Conservation (phyloP, 2,329 filamentous ascomycete species). For the Leptographium lundbergii region DNA sequence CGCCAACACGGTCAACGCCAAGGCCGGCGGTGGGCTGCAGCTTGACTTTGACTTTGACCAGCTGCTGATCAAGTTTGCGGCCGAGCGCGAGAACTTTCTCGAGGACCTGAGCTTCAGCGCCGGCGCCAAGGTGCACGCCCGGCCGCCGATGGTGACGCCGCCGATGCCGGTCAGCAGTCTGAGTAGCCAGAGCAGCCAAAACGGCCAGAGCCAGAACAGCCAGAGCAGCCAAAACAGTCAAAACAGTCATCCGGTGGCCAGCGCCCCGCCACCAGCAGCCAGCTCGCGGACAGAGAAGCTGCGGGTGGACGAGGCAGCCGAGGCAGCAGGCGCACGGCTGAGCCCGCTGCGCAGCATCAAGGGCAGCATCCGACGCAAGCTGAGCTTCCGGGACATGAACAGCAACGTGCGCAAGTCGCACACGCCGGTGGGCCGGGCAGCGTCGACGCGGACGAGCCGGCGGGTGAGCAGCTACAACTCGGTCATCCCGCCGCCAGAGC, state of each 20-base stretch:
- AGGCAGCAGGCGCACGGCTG: conserved; percentile 32
- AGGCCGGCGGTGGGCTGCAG: conserved; percentile 20
- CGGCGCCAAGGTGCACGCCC: conserved; percentile 59
- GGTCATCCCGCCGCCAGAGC: conserved; percentile 87
- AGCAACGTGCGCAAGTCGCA: conserved; percentile 30
- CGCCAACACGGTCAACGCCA: background rate
- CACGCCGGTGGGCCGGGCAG: conserved; percentile 19
- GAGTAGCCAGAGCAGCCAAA: too few species aligned
- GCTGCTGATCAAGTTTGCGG: conserved; percentile 85
- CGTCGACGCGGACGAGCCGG: conserved; percentile 64
- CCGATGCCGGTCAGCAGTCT: too few species aligned
- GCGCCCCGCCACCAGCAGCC: too few species aligned
- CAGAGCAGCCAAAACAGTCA: too few species aligned
- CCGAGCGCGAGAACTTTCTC: conserved; percentile 86
- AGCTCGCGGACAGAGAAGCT: conserved; percentile 74
- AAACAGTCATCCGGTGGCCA: too few species aligned
- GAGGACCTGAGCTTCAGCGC: conserved; percentile 85
- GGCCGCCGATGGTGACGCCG: conserved; percentile 49
- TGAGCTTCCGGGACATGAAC: conserved; percentile 91
- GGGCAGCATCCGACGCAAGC: conserved; percentile 83
- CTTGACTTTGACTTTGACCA: conserved; percentile 85
- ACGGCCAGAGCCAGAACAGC: too few species aligned
- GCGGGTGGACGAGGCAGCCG: conserved; percentile 52
- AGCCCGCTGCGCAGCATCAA: conserved; percentile 47
- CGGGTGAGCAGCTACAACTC: conserved; percentile 96